Evolutionary conservation across 805 yeast genomes (phyloP).

Genomic region (Myxozyma lipomycoides): DNA sequence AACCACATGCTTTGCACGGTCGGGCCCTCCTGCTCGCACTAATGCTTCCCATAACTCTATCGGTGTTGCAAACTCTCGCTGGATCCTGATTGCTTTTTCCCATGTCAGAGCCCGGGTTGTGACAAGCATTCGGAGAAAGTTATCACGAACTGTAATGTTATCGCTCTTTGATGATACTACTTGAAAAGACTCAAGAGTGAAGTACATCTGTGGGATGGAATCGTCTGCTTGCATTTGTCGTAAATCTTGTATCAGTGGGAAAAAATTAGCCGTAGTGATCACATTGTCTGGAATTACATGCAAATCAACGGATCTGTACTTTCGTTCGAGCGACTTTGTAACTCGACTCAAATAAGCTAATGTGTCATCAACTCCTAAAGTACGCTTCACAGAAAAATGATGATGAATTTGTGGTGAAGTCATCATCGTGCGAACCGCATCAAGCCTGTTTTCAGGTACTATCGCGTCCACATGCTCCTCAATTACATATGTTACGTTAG

Average conservation of each 20-base stretch:
- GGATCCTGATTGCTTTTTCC: constrained; percentile 80
- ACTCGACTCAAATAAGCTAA: constrained; percentile 53
- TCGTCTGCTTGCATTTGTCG: background rate
- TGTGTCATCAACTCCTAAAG: constrained; percentile 72
- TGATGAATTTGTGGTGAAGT: constrained; percentile 64
- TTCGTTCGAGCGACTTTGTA: constrained; percentile 44
- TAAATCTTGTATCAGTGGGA: constrained; percentile 11
- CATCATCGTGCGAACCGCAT: constrained; percentile 72
- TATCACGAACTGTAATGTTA: constrained; percentile 66
- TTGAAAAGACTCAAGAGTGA: constrained; percentile 45
- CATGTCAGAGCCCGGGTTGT: constrained; percentile 74
- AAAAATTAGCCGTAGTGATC: constrained; percentile 17
- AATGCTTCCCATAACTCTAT: constrained; percentile 50
- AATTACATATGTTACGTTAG: constrained; percentile 66
- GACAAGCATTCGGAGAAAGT: constrained; percentile 73
- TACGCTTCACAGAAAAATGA: constrained; percentile 62
- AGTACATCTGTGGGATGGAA: background rate
- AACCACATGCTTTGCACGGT: constrained; percentile 23
- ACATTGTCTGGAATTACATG: constrained; percentile 41
- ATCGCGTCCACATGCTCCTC: constrained; percentile 58
- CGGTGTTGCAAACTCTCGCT: constrained; percentile 69
- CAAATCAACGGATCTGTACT: constrained; percentile 40
- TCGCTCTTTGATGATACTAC: constrained; percentile 65
- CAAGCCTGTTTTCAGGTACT: constrained; percentile 41
- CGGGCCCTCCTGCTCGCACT: constrained; percentile 36